phyloP scores from a whole-genome alignment of 257 asterid genomes.

The Solanum sparsipilum region DNA sequence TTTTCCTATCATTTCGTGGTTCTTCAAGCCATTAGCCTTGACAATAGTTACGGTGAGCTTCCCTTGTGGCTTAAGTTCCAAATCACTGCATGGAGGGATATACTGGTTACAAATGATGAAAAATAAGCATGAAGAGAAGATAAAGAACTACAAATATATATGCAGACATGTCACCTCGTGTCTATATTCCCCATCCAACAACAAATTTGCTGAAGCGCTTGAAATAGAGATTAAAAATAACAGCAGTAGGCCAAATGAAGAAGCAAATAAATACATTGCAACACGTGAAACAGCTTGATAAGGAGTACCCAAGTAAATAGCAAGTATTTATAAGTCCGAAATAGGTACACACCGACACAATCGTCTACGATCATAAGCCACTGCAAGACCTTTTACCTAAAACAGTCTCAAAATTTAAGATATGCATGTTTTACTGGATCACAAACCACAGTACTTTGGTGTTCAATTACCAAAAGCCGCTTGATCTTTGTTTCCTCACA shows the following conservation, averaged over 20 bases:
- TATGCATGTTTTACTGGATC: neutral
- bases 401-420: neutral
- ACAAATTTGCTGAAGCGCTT: neutral
- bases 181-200: neutral
- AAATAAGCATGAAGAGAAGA: neutral
- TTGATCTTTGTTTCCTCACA: neutral
- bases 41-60: conserved; percentile 50
- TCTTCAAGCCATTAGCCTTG: conserved; percentile 71
- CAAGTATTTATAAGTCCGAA: no score
- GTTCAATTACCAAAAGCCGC: neutral
- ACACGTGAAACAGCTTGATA: neutral
- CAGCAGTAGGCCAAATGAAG: neutral
- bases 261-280: neutral
- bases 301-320: no score
- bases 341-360: no score
- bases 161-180: neutral
- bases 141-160: neutral
- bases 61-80: conserved; percentile 99
- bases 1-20: conserved; percentile 89
- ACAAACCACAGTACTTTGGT: neutral
- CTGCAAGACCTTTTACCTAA: neutral
- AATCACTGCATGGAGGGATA: conserved; percentile 44
- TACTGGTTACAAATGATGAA: neutral
- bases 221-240: neutral
- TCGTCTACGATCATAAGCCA: neutral